Base-by-base conservation (phyloP, 192 early-diverging fungal species). In the Backusella mclennaniae region DNA sequence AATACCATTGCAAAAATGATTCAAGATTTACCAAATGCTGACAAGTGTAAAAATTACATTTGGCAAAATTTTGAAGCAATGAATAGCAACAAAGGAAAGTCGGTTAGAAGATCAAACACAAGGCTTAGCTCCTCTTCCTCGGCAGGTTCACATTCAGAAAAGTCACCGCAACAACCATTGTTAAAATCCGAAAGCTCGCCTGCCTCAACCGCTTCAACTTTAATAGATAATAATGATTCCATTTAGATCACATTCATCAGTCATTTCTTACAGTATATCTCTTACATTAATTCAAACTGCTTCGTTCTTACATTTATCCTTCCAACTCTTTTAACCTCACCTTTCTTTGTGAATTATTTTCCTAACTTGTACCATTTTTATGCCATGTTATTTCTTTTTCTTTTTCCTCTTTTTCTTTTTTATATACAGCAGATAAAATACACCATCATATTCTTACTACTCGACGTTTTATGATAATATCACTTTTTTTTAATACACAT, bases 1-100 rank as follows among this genome's bases (percentile, higher is more conserved):
- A 92, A 92, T 9, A 96, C 94, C 6, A 93, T 98, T 68, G 87
- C 89, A 21, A 94, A 92, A 76, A 90, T 95, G 89, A 94, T 98
- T 46, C 96, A 98, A 81, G 95, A 95, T 73, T 81, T 98, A 42
- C 95, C 95, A 1, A 89, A 91, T 49, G 94, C 90, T 11, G 85
- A 89, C 1, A 84, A 85, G 68, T 97, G 95, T 85, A 85, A 88
- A 63, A 87, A 90, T 67, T 98, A 96, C 75, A 83, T 90, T 26
- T 84, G 85, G 83, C 92, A 93, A 70, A 75, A 86, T 39, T 94
- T 92, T 78, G 90, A 90, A 35, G 88, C 73, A 3, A 79, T 73
- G 49, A 75, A 52, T 36, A 63, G 36, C 26, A 71, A 69, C 21
- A 69, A 69, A 56, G 67, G 67, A 14, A 68, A 76, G 53, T 44